Conservation (phyloP, 208 protist species). For the Porcisia hertigi region DNA sequence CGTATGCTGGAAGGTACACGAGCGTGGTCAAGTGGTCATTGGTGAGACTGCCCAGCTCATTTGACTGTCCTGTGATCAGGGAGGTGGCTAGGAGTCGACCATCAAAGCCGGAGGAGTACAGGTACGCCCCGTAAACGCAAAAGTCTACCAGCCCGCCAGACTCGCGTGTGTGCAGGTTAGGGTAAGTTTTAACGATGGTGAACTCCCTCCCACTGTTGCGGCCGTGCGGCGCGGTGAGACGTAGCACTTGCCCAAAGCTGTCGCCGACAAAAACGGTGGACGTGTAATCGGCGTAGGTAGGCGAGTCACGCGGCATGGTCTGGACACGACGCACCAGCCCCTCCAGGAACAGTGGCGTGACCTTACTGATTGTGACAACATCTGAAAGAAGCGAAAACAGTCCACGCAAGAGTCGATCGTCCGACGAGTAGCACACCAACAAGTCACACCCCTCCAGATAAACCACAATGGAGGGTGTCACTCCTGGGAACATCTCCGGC, state of each 20-base stretch:
- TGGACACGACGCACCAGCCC: conserved; percentile 46
- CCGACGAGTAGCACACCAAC: conserved; percentile 53
- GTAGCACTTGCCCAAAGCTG: conserved; percentile 54
- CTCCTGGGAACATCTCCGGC: conserved; percentile 37
- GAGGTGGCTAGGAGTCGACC: conserved; percentile 46
- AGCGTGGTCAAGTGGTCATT: conserved; percentile 31
- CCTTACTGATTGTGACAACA: conserved; percentile 25
- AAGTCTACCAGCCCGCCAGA: conserved; percentile 74
- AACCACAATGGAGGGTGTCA: conserved; percentile 37
- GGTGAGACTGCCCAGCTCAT: conserved; percentile 7
- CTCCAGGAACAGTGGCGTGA: conserved; percentile 40
- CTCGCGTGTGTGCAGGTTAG: conserved; percentile 40
- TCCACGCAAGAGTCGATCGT: conserved; percentile 50
- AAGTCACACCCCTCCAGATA: conserved; percentile 62
- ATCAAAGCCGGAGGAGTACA: conserved; percentile 75
- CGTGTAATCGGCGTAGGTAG: conserved; percentile 32
- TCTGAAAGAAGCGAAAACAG: conserved; percentile 41
- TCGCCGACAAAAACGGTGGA: conserved; percentile 51
- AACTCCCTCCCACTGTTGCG: conserved; percentile 32
- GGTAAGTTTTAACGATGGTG: conserved; percentile 30
- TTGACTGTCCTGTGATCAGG: conserved; percentile 38
- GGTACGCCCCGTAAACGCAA: conserved; percentile 37
- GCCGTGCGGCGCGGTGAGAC: conserved; percentile 43
- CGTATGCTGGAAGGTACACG: conserved; percentile 16
- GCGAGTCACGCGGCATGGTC: conserved; percentile 31